Conservation (phyloP, 306 rosid species). For the Pueraria montana region DNA sequence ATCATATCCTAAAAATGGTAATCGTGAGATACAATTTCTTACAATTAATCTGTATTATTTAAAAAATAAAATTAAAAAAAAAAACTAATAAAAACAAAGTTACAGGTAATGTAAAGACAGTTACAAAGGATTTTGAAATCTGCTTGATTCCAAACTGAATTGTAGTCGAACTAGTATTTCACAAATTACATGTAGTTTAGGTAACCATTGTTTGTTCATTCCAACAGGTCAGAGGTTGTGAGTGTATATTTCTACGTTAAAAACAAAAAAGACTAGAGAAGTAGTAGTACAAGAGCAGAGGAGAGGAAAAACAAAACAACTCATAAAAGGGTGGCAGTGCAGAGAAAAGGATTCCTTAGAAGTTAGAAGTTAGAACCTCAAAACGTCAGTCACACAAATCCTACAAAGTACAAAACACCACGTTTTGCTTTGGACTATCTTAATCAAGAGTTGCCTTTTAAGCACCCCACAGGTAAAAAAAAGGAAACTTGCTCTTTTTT, state of each 20-base stretch:
- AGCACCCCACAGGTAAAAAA: slow-evolving; percentile 29
- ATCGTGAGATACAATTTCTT: background rate
- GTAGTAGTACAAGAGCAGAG: background rate
- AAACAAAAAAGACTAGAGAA: background rate
- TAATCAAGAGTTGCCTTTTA: slow-evolving; percentile 27
- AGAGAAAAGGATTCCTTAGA: slow-evolving; percentile 11
- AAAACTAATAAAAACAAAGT: background rate
- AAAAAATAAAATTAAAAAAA: background rate
- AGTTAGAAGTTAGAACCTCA: slow-evolving; percentile 42
- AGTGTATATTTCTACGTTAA: background rate
- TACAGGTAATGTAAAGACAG: background rate
- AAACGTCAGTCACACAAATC: slow-evolving; percentile 40
- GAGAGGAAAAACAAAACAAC: background rate
- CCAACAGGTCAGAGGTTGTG: background rate
- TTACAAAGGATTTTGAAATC: background rate
- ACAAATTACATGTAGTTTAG: background rate
- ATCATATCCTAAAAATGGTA: background rate
- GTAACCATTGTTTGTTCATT: background rate
- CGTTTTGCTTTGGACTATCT: slow-evolving; percentile 42
- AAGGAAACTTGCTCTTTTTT: background rate
- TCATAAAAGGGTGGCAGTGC: background rate
- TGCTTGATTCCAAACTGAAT: background rate
- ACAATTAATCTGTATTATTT: background rate
- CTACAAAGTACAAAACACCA: slow-evolving; percentile 46
- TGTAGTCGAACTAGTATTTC: too few relatives aligned